phyloP scores from a whole-genome alignment of 768 basidiomycete species.

The Suillus bovinus region DNA sequence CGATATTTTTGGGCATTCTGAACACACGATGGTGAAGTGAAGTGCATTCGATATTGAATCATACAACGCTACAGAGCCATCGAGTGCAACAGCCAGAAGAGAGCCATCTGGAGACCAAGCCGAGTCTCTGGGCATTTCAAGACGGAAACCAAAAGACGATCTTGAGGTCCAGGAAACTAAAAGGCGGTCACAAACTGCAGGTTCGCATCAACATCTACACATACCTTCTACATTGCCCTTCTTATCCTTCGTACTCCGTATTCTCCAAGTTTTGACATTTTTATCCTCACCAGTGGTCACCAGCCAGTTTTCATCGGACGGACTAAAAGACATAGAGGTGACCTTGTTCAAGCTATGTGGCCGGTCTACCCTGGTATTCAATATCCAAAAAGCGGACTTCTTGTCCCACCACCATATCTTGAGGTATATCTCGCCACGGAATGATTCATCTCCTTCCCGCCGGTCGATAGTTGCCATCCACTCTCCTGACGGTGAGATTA shows the following conservation, averaged over 20 bases:
- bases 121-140: constrained; percentile 61
- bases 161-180: constrained; percentile 73
- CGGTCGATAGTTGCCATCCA: constrained; percentile 94
- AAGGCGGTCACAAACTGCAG: constrained; percentile 5
- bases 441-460: constrained; percentile 64
- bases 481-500: constrained; percentile 64
- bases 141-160: constrained; percentile 69
- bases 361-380: constrained; percentile 88
- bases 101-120: constrained; percentile 89
- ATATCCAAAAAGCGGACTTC: constrained; percentile 58
- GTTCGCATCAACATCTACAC: constrained; percentile 17
- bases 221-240: constrained; percentile 54
- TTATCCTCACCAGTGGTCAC: constrained; percentile 79
- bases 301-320: constrained; percentile 47
- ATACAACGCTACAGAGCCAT: constrained; percentile 69
- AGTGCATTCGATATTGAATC: constrained; percentile 64
- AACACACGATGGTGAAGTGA: constrained; percentile 57
- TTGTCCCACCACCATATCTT: constrained; percentile 91
- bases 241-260: constrained; percentile 47
- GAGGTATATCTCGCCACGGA: constrained; percentile 71
- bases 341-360: constrained; percentile 75
- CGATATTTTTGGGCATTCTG: constrained; percentile 47
- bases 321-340: constrained; percentile 69
- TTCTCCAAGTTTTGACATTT: constrained; percentile 78
- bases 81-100: constrained; percentile 73